Conservation (phyloP, 768 basidiomycete genomes). For the Leccinum disarticulatum region DNA sequence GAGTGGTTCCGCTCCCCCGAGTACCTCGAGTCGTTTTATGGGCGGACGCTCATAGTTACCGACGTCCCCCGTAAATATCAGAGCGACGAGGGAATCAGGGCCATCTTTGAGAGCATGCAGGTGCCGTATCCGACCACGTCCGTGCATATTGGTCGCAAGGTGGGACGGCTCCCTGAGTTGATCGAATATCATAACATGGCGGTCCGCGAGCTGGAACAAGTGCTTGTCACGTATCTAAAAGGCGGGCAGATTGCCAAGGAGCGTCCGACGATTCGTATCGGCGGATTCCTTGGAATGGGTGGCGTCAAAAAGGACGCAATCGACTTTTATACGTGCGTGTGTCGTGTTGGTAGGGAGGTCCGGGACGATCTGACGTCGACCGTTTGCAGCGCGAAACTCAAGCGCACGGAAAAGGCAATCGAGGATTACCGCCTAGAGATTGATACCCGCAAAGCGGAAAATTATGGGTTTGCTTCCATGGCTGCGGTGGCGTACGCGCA, state of each 20-base stretch:
- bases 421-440: slow-evolving; percentile 72
- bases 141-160: slow-evolving; percentile 84
- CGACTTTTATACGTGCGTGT: slow-evolving; percentile 83
- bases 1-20: slow-evolving; percentile 90
- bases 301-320: slow-evolving; percentile 89
- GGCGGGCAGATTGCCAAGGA: slow-evolving; percentile 75
- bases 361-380: slow-evolving; percentile 4
- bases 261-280: slow-evolving; percentile 77
- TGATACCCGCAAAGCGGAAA: slow-evolving; percentile 76
- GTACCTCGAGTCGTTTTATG: slow-evolving; percentile 88
- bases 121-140: slow-evolving; percentile 91
- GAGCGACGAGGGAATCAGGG: slow-evolving; percentile 79
- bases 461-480: slow-evolving; percentile 91
- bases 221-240: slow-evolving; percentile 89
- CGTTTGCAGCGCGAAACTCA: slow-evolving; percentile 40
- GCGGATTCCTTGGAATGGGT: slow-evolving; percentile 80
- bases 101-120: slow-evolving; percentile 69
- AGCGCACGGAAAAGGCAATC: slow-evolving; percentile 70
- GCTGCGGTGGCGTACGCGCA: slow-evolving; percentile 88
- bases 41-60: slow-evolving; percentile 83
- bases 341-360: neutral
- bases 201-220: slow-evolving; percentile 89
- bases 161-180: slow-evolving; percentile 85
- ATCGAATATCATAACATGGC: slow-evolving; percentile 91
- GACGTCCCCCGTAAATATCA: slow-evolving; percentile 79